Evolutionary conservation across 2,329 filamentous ascomycete genomes (phyloP).

Genomic region (Neonectria neomacrospora): DNA sequence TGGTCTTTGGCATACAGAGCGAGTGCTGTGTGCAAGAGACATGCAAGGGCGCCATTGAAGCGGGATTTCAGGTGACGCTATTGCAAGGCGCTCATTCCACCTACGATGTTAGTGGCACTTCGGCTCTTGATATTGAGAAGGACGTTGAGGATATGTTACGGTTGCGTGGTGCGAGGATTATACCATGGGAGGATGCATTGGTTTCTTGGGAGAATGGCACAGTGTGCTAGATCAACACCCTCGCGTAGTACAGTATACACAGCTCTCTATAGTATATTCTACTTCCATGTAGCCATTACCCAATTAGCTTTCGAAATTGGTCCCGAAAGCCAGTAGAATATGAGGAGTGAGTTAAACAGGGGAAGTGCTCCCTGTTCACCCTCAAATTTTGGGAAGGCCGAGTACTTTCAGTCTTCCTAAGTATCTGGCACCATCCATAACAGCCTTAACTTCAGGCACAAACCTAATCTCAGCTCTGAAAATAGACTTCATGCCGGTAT

Average conservation of each 20-base stretch:
- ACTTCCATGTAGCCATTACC: too few species aligned
- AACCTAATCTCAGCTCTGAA: too few species aligned
- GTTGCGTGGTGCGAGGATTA: not conserved
- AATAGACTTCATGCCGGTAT: too few species aligned
- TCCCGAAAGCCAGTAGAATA: too few species aligned
- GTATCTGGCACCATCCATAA: too few species aligned
- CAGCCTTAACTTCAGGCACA: too few species aligned
- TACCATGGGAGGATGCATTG: not conserved
- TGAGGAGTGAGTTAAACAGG: too few species aligned
- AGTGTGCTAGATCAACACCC: not conserved
- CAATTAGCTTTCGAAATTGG: too few species aligned
- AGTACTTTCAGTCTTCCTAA: too few species aligned
- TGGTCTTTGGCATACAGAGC: constrained; percentile 30
- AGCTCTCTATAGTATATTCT: too few species aligned
- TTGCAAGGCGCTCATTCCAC: constrained; percentile 12
- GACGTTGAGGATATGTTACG: not conserved
- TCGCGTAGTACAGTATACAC: not conserved
- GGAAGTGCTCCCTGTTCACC: too few species aligned
- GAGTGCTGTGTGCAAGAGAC: constrained; percentile 31
- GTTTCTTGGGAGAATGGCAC: not conserved
- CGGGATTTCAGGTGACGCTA: constrained; percentile 26
- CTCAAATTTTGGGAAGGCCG: too few species aligned
- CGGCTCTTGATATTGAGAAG: not conserved
- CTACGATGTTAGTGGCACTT: not conserved
- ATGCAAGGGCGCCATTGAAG: constrained; percentile 27